Base-by-base conservation (phyloP, 306 rosid species). In the Trifolium dubium region DNA sequence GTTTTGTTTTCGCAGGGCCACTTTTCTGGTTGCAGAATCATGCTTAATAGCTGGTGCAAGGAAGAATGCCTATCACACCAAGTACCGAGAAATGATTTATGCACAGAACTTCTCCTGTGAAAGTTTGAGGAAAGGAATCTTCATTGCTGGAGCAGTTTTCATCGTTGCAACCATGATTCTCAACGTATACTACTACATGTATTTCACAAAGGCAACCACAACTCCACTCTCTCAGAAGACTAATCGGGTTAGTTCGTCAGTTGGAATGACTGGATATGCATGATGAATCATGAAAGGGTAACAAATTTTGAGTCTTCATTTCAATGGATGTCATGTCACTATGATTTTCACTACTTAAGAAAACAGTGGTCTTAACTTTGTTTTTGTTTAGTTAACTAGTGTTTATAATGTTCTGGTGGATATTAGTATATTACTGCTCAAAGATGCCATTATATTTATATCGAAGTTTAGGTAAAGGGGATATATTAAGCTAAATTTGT, bases 61-160 rank as follows among this genome's bases (percentile, higher is more conserved):
- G 2, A 94, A 81, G 85, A 94, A 92, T 64, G 99, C 99, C 0
- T 94, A 94, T 81, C 99, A 94, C 81, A 92, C 99, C 19, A 92
- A 88, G 78, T 94, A 88, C 85, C 83, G 97, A 41, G 88, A 69
- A 62, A 64, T 91, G 82, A 80, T 93, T 62, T 87, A 81, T 46
- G 99, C 97, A 15, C 96, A 94, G 58, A 82, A 85, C 88, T 81
- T 94, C 80, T 84, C 98, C 2, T 94, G 99, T 60, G 96, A 90
- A 49, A 74, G 96, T 41, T 84, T 94, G 82, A 81, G 99, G 79
- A 92, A 94, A 80, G 99, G 99, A 1, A 85, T 88, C 50, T 94
- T 94, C 65, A 54, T 94, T 64, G 82, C 99, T 3, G 99, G 89
- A 15, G 97, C 98, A 8, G 88, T 94, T 77, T 94, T 94, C 53